Evolutionary conservation across 768 basidiomycete species (phyloP), one percentile per base, ranked within the genome.

Genomic region (Lactifluus piperatus): DNA sequence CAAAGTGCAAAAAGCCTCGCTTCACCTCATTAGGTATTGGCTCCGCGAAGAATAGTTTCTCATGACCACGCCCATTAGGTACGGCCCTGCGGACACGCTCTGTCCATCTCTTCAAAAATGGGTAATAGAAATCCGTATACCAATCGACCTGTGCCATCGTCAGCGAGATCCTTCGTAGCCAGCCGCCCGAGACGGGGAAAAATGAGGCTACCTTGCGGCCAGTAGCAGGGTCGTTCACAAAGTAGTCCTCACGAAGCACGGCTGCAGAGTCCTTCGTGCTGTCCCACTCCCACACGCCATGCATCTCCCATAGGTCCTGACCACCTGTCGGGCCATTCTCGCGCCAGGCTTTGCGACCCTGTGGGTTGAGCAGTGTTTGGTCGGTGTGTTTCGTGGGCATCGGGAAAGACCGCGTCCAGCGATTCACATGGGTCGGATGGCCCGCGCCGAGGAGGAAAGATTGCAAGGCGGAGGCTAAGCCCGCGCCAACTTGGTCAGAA

Each of bases 211-310:
- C 91, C 78, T 81, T 83, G 56, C 76, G 74, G 6, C 81, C 84
- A 9, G 78, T 84, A 56, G 67, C 65, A 2, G 91, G 88, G 68
- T 92, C 75, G 56, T 81, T 81, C 13, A 74, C 70, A 66, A 99
- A 99, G 68, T 97, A 98, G 63, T 78, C 88, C 68, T 92, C 90
- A 49, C 88, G 78, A 54, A 98, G 71, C 4, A 89, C 83, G 1
- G 94, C 84, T 0, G 84, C 85, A 60, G 81, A 76, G 14, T 83
- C 71, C 65, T 83, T 85, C 29, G 73, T 73, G 5, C 70, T 72
- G 66, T 91, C 87, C 85, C 87, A 97, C 0, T 84, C 82, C 95
- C 97, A 99, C 4, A 98, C 90, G 18, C 89, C 91, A 63, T 98
- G 93, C 74, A 85, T 80, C 66, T 90, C 86, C 94, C 94, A 95